Conservation (phyloP, 192 early-diverging fungal species). For the Coemansia sp. region DNA sequence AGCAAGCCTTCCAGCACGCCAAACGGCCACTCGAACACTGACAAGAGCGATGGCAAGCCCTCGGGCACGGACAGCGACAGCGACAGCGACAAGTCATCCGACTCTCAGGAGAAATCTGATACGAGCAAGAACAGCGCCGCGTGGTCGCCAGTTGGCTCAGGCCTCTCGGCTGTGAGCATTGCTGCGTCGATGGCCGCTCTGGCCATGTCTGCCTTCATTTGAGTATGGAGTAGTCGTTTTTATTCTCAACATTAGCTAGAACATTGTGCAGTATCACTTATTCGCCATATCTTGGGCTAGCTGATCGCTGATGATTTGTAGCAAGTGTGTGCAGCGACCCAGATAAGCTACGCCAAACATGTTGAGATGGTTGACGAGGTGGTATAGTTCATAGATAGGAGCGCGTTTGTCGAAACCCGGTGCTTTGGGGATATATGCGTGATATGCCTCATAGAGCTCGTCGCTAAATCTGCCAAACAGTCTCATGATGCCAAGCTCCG, state of each 20-base stretch:
- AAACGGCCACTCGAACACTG: neutral
- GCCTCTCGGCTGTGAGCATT: neutral
- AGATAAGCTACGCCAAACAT: constrained; percentile 35
- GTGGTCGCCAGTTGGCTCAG: neutral
- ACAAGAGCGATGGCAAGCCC: constrained; percentile 9
- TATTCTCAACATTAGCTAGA: neutral
- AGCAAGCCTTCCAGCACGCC: neutral
- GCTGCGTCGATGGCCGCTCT: neutral
- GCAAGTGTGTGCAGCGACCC: constrained; percentile 20
- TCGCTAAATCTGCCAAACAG: constrained; percentile 32
- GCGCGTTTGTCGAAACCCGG: constrained; percentile 27
- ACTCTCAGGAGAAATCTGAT: neutral
- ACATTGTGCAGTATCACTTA: neutral
- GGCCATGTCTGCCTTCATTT: neutral
- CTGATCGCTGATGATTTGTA: constrained; percentile 1
- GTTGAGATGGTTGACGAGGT: constrained; percentile 45
- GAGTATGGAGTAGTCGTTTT: neutral
- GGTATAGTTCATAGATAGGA: constrained; percentile 41
- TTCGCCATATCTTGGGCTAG: neutral
- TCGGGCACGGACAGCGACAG: constrained; percentile 2
- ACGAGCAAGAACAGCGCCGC: constrained; percentile 2
- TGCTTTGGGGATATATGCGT: constrained; percentile 22
- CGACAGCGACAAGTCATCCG: constrained; percentile 8
- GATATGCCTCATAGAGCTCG: constrained; percentile 32
- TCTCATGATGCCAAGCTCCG: constrained; percentile 45